A percentile compares a stretch with the other conserved stretches of the same genome.
Evolutionary conservation across 2,329 filamentous ascomycete genomes (phyloP).

Genomic region (Pseudocercospora eumusae): DNA sequence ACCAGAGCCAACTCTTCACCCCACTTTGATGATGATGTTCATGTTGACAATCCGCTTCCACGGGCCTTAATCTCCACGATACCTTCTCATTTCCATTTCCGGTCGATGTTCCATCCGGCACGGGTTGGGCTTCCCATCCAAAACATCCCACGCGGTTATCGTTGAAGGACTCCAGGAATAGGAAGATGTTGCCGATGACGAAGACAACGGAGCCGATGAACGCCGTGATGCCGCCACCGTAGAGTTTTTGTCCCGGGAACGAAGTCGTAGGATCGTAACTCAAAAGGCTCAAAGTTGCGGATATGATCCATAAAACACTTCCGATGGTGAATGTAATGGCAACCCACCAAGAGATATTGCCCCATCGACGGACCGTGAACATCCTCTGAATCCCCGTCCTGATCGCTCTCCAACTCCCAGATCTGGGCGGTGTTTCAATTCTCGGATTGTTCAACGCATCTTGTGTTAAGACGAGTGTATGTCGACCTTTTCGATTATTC

Average conservation of each 20-base stretch:
- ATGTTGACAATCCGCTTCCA: constrained; percentile 7
- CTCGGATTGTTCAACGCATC: not conserved
- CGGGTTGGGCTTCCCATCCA: constrained; percentile 61
- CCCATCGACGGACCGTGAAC: constrained; percentile 43
- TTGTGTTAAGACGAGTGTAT: not conserved
- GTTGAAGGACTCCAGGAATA: constrained; percentile 68
- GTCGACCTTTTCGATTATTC: constrained; percentile 47
- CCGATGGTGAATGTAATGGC: constrained; percentile 57
- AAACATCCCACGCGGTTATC: constrained; percentile 66
- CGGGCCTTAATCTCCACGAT: not conserved
- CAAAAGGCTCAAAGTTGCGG: constrained; percentile 65
- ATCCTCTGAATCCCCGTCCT: constrained; percentile 50
- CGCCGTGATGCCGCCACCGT: constrained; percentile 62
- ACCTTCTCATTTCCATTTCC: constrained; percentile 20
- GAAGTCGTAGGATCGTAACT: constrained; percentile 51
- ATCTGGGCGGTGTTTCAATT: not conserved
- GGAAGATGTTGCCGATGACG: constrained; percentile 59
- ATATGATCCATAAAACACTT: constrained; percentile 49
- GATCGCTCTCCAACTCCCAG: not conserved
- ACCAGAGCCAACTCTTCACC: constrained; percentile 37
- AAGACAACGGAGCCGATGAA: constrained; percentile 70
- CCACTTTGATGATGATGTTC: constrained; percentile 17
- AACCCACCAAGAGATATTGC: constrained; percentile 41
- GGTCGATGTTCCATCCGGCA: not conserved
- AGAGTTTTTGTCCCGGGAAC: constrained; percentile 56